Evolutionary conservation across 306 rosid species (phyloP), one percentile per base, ranked within the genome.

Genomic region (Betula pendula): DNA sequence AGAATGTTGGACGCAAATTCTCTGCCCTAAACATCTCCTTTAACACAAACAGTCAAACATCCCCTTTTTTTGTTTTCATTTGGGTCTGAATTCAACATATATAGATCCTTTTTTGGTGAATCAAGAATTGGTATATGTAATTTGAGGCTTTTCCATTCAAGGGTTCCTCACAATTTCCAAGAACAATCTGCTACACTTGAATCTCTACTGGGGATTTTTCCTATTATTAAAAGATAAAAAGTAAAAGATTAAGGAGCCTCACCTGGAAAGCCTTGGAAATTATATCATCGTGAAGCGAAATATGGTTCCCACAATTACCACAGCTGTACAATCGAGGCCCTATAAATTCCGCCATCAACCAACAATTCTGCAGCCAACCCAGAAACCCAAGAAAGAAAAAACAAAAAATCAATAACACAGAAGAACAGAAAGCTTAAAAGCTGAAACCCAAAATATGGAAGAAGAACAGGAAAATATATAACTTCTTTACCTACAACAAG

Each of bases 261-360:
- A 92, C 99, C 90, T 95, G 97, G 85, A 95, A 95, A 82, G 99
- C 93, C 86, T 95, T 95, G 31, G 99, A 95, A 84, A 95, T 91
- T 4, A 95, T 90, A 89, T 95, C 99, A 86, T 95, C 97, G 22
- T 95, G 99, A 78, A 92, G 86, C 10, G 99, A 87, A 73, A 95
- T 97, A 77, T 89, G 99, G 86, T 90, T 95, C 83, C 97, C 81
- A 80, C 99, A 95, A 87, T 95, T 95, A 77, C 93, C 90, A 76
- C 97, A 95, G 80, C 97, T 87, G 85, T 95, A 95, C 82, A 92
- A 80, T 77, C 99, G 90, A 75, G 99, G 99, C 29, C 93, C 99
- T 12, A 88, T 84, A 55, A 90, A 76, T 80, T 90, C 97, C 89
- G 89, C 97, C 97, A 95, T 95, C 66, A 83, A 83, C 76, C 51